Base-by-base conservation (phyloP, 2,329 filamentous ascomycete species). In the Stylonectria norvegica region DNA sequence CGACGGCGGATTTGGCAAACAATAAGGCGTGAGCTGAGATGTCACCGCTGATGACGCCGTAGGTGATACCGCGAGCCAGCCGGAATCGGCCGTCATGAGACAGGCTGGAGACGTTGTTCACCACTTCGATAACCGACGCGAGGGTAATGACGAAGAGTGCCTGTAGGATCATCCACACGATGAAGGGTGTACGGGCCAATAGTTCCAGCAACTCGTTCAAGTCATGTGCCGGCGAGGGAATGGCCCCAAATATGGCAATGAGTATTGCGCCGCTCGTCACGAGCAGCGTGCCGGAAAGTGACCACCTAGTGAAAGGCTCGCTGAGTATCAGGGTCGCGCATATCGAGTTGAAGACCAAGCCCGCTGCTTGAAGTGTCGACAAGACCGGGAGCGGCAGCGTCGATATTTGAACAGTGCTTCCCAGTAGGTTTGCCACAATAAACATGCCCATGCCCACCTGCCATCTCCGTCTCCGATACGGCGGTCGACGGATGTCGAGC, bases 371-470 rank as follows among this genome's bases (percentile, higher is more conserved):
- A 25, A 98, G 73, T 1, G 93, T 96, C 41, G 91, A 97, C 22
- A 98, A 78, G 5, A 98, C 89, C 15, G 93, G 93, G 16, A 98
- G 74, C 12, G 93, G 93, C 31, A 98, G 75, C 1, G 91, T 96
- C 20, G 93, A 96, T 62, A 98, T 97, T 68, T 98, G 93, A 43
- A 98, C 93, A 25, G 89, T 91, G 68, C 90, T 96, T 44, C 93
- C 93, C 40, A 97, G 76, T 40, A 98, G 76, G 63, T 98, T 98
- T 48, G 93, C 88, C 52, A 95, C 75, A 52, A 98, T 82, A 67
- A 98, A 98, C 82, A 98, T 93, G 61, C 83, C 81, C 90, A 98
- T 97, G 42, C 93, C 93, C 48, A 94, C 72, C 78, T 96, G 93
- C 93, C 93, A 98, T 76, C 89, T 79, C 58, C 90, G 80, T 59